A percentile compares a stretch with the other conserved stretches of the same genome.
phyloP scores from a whole-genome alignment of 352 stramenopile species.

The Phytophthora citrophthora region DNA sequence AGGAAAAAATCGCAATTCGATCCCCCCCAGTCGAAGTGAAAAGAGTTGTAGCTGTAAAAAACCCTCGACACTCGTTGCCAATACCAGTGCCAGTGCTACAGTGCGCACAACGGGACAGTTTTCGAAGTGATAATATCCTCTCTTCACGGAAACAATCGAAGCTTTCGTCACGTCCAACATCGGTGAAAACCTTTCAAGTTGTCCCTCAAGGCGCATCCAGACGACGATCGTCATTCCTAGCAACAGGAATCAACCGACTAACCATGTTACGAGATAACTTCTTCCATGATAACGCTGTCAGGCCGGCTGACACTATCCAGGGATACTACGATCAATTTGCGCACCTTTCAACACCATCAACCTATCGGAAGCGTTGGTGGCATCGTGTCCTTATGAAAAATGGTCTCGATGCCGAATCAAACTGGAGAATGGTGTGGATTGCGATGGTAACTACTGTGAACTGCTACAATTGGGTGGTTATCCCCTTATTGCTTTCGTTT shows the following conservation, averaged over 20 bases:
- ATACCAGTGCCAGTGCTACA: background rate
- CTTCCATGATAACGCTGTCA: conserved; percentile 37
- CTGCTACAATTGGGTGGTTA: conserved; percentile 63
- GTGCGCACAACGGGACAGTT: conserved; percentile 1
- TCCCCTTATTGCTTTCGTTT: conserved; percentile 62
- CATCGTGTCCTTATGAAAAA: conserved; percentile 30
- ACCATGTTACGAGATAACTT: conserved; percentile 42
- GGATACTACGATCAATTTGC: conserved; percentile 63
- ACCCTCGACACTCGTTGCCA: conserved; percentile 8
- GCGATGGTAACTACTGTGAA: conserved; percentile 41
- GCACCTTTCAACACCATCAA: conserved; percentile 24
- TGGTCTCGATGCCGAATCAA: conserved; percentile 51
- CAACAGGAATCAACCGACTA: conserved; percentile 27
- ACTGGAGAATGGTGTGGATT: conserved; percentile 54
- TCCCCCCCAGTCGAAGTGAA: background rate
- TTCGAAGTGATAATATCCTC: conserved; percentile 19
- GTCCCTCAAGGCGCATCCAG: background rate
- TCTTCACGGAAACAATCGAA: conserved; percentile 9
- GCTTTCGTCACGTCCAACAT: background rate
- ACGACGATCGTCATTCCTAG: conserved; percentile 25
- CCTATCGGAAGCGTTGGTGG: conserved; percentile 40
- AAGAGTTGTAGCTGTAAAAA: background rate
- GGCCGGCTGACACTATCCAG: conserved; percentile 49
- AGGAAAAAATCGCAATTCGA: background rate
- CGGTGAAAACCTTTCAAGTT: conserved; percentile 28